Base-by-base conservation (phyloP, 2,329 filamentous ascomycete species). In the Dothistroma pini region DNA sequence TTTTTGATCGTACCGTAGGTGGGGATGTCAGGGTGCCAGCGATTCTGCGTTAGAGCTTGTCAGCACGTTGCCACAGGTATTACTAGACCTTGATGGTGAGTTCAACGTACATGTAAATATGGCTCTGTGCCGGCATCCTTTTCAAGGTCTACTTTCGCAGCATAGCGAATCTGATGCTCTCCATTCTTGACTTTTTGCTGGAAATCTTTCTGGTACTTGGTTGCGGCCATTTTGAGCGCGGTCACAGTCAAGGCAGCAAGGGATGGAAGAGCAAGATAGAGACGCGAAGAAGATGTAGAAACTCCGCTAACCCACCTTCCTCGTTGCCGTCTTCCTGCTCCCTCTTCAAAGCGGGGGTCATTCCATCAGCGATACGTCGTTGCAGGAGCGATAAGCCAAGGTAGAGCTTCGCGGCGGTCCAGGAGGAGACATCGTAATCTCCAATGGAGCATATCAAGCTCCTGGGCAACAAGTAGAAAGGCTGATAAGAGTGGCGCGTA, bases 1-100 rank as follows among this genome's bases (percentile, higher is more conserved):
- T 93, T 87, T 69, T 89, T 87, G 70, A 97, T 91, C 1, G 83
- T 86, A 34, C 82, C 89, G 55, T 82, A 83, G 59, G 83, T 85
- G 0, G 93, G 93, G 56, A 96, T 88, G 66, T 96, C 92, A 38
- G 93, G 93, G 72, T 97, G 93, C 93, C 92, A 96, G 74, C 92
- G 83, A 71, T 97, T 97, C 89, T 91, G 21, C 47, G 25, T 44
- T 8, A n/a, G 47, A 62, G 54, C 38, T 59, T n/a, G 14, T 47
- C 38, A 32, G 63, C 61, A 64, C 62, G 32, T 50, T 35, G 16
- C 44, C 32, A 16, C 54, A 41, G 32, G 55, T 44, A 60, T 56
- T 54, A 56, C 58, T 14, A 21, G 25, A 50, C 62, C 64, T 56
- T 64, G 61, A 62, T 58, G 62, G 54, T 66, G 50, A 41, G 55